Evolutionary conservation across 1,139 yeast species (phyloP), one percentile per base, ranked within the genome.

Genomic region (Suhomyces ambrosiae): DNA sequence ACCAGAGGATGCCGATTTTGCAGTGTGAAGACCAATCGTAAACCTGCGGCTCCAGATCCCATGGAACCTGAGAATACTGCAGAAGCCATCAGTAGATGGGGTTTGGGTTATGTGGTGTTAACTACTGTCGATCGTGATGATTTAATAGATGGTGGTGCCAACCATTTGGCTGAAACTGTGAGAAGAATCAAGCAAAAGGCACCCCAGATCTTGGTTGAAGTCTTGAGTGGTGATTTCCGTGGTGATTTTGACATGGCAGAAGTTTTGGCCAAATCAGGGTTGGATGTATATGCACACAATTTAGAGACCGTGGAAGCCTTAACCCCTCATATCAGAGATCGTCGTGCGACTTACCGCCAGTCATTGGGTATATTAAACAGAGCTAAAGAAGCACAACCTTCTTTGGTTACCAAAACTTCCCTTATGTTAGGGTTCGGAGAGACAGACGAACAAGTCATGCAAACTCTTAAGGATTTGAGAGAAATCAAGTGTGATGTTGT

Each of bases 51-150:
- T 8, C 85, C 96, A 6, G 98, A 94, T 63, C 96, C 97, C 21
- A 80, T 78, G 73, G 99, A 94, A 60, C 99, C 99, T 0, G 96
- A 87, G 59, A 89, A 92, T 55, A 94, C 98, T 0, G 97, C 98
- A 0, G 97, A 87, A 54, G 98, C 98, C 18, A 89, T 94, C 44
- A 82, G 90, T 36, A 81, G 96, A 63, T 94, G 99, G 99, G 98
- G 97, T 1, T 75, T 94, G 47, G 99, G 99, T 18, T 94, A 94
- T 60, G 97, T 94, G 23, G 99, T 94, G 26, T 71, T 94, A 49
- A 94, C 99, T 15, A 90, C 98, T 1, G 99, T 94, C 22, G 99
- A 94, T 61, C 79, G 99, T 65, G 99, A 94, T 61, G 99, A 94
- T 62, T 71, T 92, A 50, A 54, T 73, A 1, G 99, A 94, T 56